These are phyloP conservation scores for Exutisphaerella laricina DNA, from an alignment of 2,329 filamentous ascomycete genomes.

Conservation along the genomic window DNA sequence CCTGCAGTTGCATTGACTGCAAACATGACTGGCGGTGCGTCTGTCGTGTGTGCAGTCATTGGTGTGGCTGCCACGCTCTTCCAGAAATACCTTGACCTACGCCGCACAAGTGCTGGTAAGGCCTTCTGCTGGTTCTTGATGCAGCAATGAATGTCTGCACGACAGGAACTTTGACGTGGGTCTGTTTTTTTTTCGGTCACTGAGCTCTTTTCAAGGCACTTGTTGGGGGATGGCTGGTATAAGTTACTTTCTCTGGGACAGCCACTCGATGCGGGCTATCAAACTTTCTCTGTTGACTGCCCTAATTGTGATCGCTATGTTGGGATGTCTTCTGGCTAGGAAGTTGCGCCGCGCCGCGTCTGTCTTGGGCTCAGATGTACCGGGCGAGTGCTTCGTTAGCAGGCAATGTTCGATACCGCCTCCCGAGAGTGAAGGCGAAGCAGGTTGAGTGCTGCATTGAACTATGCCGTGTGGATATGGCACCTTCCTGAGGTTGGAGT, in stretches of 20 bases:
- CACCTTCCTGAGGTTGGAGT: background rate
- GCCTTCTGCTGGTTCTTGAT: constrained; percentile 44
- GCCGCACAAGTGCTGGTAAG: constrained; percentile 41
- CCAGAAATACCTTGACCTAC: constrained; percentile 40
- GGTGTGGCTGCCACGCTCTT: constrained; percentile 38
- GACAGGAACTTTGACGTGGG: constrained; percentile 44
- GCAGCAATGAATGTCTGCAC: constrained; percentile 45
- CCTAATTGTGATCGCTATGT: constrained; percentile 37
- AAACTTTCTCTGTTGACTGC: constrained; percentile 44
- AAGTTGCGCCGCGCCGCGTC: constrained; percentile 43
- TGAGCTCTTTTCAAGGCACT: constrained; percentile 44
- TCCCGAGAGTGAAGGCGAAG: constrained; percentile 28
- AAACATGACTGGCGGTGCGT: constrained; percentile 26
- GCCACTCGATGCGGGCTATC: constrained; percentile 39
- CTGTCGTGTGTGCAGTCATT: constrained; percentile 34
- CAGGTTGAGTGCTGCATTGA: constrained; percentile 6
- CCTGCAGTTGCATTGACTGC: constrained; percentile 37
- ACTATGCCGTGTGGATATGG: background rate
- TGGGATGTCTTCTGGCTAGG: constrained; percentile 41
- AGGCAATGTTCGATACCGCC: constrained; percentile 45
- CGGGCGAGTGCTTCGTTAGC: constrained; percentile 41
- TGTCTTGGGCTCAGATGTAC: constrained; percentile 41
- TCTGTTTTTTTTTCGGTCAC: constrained; percentile 45
- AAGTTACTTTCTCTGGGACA: constrained; percentile 42
- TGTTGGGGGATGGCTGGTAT: constrained; percentile 42